Conservation (phyloP, 352 stramenopile species). For the Phytophthora hibernalis region DNA sequence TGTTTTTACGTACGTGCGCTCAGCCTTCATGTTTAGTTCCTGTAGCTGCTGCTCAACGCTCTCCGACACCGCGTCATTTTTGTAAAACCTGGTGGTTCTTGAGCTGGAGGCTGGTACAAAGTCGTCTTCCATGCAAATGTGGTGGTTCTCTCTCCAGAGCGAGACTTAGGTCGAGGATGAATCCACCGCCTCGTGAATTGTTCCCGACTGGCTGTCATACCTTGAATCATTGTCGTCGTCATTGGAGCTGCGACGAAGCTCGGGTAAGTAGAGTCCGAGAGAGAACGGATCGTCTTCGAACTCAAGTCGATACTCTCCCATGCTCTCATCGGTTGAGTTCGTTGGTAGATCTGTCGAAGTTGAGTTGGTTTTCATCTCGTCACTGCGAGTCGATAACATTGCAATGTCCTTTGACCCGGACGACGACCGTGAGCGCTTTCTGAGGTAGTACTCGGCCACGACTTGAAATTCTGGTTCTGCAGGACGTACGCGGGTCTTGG, state of each 20-base stretch:
- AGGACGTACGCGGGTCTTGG: conserved; percentile 32
- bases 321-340: conserved; percentile 25
- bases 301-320: conserved; percentile 30
- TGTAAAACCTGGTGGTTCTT: conserved; percentile 4
- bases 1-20: conserved; percentile 20
- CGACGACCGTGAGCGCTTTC: not conserved
- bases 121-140: conserved; percentile 27
- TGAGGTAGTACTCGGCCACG: conserved; percentile 34
- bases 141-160: conserved; percentile 12
- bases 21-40: conserved; percentile 24
- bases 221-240: not conserved
- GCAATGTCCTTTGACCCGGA: not conserved
- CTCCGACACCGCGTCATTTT: conserved; percentile 3
- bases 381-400: conserved; percentile 1
- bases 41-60: conserved; percentile 17
- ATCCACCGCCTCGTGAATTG: conserved; percentile 5
- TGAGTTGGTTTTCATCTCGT: conserved; percentile 26
- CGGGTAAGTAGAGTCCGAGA: conserved; percentile 21
- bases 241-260: conserved; percentile 28
- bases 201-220: conserved; percentile 6
- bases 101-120: conserved; percentile 28
- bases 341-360: conserved; percentile 22
- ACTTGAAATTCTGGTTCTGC: conserved; percentile 32
- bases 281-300: conserved; percentile 39
- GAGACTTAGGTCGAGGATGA: conserved; percentile 21